A percentile compares a stretch with the other conserved stretches of the same genome.
Evolutionary conservation across 2,329 filamentous ascomycete genomes (phyloP).

Genomic region (Hirsutella minnesotensis): DNA sequence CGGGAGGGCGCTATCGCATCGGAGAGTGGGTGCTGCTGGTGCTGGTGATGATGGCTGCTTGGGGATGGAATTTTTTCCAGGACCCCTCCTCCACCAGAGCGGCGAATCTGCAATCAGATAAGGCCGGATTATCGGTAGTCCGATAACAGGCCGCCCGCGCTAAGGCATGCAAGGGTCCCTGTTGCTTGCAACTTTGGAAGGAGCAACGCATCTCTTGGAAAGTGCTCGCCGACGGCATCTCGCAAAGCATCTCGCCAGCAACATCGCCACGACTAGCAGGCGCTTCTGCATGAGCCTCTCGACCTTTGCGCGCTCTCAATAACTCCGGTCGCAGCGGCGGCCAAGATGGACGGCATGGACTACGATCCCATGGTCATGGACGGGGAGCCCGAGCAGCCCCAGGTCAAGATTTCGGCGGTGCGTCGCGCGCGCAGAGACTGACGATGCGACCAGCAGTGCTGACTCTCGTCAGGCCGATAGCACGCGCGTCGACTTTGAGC

Average conservation of each 20-base stretch:
- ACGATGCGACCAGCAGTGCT: neutral
- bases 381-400: conserved; percentile 42
- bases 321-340: conserved; percentile 1
- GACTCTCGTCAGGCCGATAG: conserved; percentile 51
- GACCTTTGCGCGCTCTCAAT: neutral
- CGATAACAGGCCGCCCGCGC: conserved; percentile 3
- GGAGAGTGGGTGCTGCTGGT: neutral
- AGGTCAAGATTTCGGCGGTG: conserved; percentile 50
- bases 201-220: neutral
- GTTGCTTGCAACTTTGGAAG: neutral
- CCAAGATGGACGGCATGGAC: conserved; percentile 37
- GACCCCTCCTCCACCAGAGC: neutral
- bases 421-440: conserved; percentile 5
- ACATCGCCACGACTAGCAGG: neutral
- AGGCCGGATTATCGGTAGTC: conserved; percentile 19
- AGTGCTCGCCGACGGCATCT: too few species aligned
- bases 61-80: conserved; percentile 19
- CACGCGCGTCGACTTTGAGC: conserved; percentile 80
- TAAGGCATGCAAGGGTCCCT: neutral
- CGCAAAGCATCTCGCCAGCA: neutral
- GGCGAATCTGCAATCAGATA: conserved; percentile 18
- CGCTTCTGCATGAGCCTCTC: neutral
- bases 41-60: conserved; percentile 11
- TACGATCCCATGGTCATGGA: conserved; percentile 51
- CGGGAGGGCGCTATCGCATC: neutral